A percentile compares a stretch with the other conserved stretches of the same genome.
phyloP scores from a whole-genome alignment of 2,329 filamentous ascomycete genomes.

The Penicillium sp. region DNA sequence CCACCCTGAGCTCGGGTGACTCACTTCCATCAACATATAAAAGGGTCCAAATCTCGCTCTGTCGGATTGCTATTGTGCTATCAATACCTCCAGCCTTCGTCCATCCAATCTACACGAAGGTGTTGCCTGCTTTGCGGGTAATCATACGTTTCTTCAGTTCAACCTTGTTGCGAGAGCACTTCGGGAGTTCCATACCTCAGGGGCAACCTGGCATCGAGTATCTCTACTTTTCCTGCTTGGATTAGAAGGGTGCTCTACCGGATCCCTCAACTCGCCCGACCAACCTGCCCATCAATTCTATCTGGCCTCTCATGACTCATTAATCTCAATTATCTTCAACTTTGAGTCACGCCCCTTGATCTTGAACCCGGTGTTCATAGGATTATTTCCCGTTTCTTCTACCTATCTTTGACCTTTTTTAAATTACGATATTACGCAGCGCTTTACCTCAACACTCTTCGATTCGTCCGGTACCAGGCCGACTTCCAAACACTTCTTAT shows the following conservation, averaged over 20 bases:
- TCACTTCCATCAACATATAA: slow-evolving; percentile 7
- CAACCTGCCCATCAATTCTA: background rate
- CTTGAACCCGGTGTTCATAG: slow-evolving; percentile 41
- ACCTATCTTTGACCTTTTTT: slow-evolving; percentile 24
- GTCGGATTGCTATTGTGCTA: background rate
- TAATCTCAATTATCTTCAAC: slow-evolving; percentile 20
- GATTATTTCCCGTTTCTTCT: slow-evolving; percentile 22
- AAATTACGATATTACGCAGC: slow-evolving; percentile 44
- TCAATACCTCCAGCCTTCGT: slow-evolving; percentile 2
- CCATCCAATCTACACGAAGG: slow-evolving; percentile 6
- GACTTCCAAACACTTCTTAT: slow-evolving; percentile 6
- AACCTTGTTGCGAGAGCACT: slow-evolving; percentile 5
- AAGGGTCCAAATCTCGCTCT: background rate
- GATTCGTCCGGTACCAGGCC: slow-evolving; percentile 8
- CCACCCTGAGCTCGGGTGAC: slow-evolving; percentile 11
- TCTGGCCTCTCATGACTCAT: slow-evolving; percentile 28
- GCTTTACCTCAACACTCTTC: slow-evolving; percentile 26
- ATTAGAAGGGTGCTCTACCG: slow-evolving; percentile 24
- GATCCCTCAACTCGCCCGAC: slow-evolving; percentile 15
- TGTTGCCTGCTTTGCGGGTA: background rate
- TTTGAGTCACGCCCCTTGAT: slow-evolving; percentile 33
- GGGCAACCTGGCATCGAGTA: slow-evolving; percentile 26
- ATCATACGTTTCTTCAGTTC: slow-evolving; percentile 2
- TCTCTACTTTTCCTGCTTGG: slow-evolving; percentile 21
- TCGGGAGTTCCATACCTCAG: slow-evolving; percentile 8